Percentiles rank a stretch among this genome's conserved stretches.
These are phyloP conservation scores for Coffea humblotiana DNA, from an alignment of 305 asterid genomes.

Conservation along the genomic window DNA sequence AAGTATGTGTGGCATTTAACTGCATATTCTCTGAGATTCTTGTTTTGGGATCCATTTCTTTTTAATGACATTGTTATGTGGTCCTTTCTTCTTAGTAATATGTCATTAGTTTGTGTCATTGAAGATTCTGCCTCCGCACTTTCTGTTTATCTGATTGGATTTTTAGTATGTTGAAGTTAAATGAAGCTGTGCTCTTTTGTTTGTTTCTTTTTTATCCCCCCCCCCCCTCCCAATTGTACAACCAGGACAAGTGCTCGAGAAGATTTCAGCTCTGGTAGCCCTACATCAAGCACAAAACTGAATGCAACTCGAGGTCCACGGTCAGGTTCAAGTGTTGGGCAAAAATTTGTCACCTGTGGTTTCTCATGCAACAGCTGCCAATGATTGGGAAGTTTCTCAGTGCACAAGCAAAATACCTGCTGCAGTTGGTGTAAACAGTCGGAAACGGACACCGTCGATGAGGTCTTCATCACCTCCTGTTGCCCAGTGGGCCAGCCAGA, in stretches of 20 bases:
- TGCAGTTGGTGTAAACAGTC: conserved; percentile 54
- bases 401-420: conserved; percentile 67
- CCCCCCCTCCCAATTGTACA: conserved; percentile 17
- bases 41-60: not conserved
- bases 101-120: not conserved
- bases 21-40: conserved; percentile 15
- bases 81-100: not conserved
- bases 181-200: conserved; percentile 1
- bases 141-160: not conserved
- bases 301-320: conserved; percentile 78
- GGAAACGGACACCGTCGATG: conserved; percentile 70
- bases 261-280: conserved; percentile 80
- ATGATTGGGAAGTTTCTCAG: conserved; percentile 84
- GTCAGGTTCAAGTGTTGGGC: conserved; percentile 60
- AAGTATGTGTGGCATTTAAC: conserved; percentile 47
- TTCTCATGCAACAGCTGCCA: conserved; percentile 52
- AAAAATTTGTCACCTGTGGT: conserved; percentile 66
- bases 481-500: conserved; percentile 74
- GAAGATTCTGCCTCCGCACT: not conserved
- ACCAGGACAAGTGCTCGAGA: conserved; percentile 72
- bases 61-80: conserved; percentile 1
- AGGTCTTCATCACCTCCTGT: conserved; percentile 91
- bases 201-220: not conserved
- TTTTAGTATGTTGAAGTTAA: not conserved
- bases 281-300: conserved; percentile 78